A percentile compares a stretch with the other conserved stretches of the same genome.
phyloP scores from a whole-genome alignment of 257 asterid species.

The Rubia yunnanensis region DNA sequence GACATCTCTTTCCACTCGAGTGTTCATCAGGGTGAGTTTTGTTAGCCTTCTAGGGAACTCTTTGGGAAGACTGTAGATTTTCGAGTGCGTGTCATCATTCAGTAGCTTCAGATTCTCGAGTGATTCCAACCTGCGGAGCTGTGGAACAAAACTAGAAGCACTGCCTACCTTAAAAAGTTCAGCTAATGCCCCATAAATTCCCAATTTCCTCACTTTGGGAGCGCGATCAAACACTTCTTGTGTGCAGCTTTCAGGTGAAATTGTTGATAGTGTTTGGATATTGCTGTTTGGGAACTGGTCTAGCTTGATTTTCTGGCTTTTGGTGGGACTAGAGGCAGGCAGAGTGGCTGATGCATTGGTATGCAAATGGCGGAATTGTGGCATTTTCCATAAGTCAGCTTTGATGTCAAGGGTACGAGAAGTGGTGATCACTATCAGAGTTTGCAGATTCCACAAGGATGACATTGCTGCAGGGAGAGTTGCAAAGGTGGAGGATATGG shows the following conservation, averaged over 20 bases:
- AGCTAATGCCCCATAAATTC: conserved; percentile 11
- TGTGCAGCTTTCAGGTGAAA: conserved; percentile 17
- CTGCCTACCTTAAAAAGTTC: background rate
- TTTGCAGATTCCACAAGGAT: conserved; percentile 18
- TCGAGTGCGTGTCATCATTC: background rate
- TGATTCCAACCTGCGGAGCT: conserved; percentile 18
- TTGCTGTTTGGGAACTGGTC: background rate
- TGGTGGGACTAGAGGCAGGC: background rate
- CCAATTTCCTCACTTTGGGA: conserved; percentile 12
- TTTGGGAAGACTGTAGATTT: conserved; percentile 15
- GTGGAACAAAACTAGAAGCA: background rate
- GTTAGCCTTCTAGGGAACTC: background rate
- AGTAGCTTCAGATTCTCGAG: background rate
- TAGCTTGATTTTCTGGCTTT: background rate
- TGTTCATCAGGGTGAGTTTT: background rate
- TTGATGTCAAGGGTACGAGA: conserved; percentile 13
- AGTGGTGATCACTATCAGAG: conserved; percentile 14
- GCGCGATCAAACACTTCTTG: background rate
- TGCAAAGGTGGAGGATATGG: conserved; percentile 7
- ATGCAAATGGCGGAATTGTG: conserved; percentile 27
- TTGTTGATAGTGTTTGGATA: conserved; percentile 11
- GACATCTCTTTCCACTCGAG: conserved; percentile 6
- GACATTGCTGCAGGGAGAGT: conserved; percentile 10
- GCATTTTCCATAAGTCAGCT: conserved; percentile 36
- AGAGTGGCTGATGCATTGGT: conserved; percentile 26